Evolutionary conservation across 805 yeast species (phyloP).

Genomic region (Tetrapisispora fleetii): DNA sequence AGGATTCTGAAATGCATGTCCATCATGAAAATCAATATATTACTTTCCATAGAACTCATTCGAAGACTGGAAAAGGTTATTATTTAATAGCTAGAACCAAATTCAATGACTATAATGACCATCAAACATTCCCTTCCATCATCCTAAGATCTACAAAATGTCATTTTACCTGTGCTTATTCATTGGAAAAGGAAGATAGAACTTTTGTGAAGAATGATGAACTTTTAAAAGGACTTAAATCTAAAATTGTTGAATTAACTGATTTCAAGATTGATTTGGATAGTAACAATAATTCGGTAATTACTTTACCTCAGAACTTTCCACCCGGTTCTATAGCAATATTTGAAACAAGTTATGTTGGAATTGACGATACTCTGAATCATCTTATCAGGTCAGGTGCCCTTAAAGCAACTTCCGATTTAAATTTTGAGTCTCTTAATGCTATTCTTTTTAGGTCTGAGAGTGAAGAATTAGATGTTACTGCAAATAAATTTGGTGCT

Average conservation of each 20-base stretch:
- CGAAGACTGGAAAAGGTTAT: conserved; percentile 80
- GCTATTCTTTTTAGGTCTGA: conserved; percentile 68
- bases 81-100: conserved; percentile 81
- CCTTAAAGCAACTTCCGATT: conserved; percentile 51
- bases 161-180: conserved; percentile 47
- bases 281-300: conserved; percentile 37
- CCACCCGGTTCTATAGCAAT: conserved; percentile 90
- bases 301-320: conserved; percentile 52
- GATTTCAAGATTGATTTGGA: conserved; percentile 40
- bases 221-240: conserved; percentile 54
- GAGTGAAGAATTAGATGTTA: conserved; percentile 76
- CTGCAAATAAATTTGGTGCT: conserved; percentile 61
- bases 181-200: conserved; percentile 46
- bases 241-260: conserved; percentile 43
- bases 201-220: conserved; percentile 30
- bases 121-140: conserved; percentile 50
- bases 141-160: conserved; percentile 51
- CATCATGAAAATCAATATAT: conserved; percentile 91
- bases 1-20: conserved; percentile 83
- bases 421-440: conserved; percentile 63
- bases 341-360: conserved; percentile 56
- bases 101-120: conserved; percentile 39
- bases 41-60: conserved; percentile 78
- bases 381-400: conserved; percentile 66
- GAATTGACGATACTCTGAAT: conserved; percentile 58